These are phyloP conservation scores for Myriosclerotinia curreyana DNA, from an alignment of 2,329 filamentous ascomycete species.

Conservation along the genomic window DNA sequence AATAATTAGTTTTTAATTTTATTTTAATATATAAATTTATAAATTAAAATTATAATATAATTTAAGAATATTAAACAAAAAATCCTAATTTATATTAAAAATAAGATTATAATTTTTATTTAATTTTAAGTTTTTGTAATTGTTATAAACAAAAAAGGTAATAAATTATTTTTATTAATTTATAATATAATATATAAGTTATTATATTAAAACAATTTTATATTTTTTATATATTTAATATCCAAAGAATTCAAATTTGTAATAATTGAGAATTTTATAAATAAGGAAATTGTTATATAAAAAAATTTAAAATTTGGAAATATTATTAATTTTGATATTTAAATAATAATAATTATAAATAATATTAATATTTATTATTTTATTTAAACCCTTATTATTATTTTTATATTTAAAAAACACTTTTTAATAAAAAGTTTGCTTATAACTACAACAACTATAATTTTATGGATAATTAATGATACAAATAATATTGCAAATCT, in stretches of 20 bases:
- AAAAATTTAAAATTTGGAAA: neutral
- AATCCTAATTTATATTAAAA: too few relatives aligned
- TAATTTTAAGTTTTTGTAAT: too few relatives aligned
- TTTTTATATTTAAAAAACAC: too few relatives aligned
- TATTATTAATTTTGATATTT: neutral
- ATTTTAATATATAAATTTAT: too few relatives aligned
- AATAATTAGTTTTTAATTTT: too few relatives aligned
- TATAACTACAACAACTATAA: too few relatives aligned
- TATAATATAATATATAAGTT: neutral
- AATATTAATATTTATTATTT: neutral
- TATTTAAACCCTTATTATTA: too few relatives aligned
- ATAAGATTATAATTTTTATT: too few relatives aligned
- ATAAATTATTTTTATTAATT: neutral
- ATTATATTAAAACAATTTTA: neutral
- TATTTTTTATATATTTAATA: neutral
- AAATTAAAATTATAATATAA: too few relatives aligned
- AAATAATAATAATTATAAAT: neutral
- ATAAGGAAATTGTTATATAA: neutral
- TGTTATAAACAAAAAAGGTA: too few relatives aligned
- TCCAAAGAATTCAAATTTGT: neutral
- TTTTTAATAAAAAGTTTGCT: too few relatives aligned
- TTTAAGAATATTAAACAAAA: too few relatives aligned
- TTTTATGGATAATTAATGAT: neutral
- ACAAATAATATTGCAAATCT: accelerated
- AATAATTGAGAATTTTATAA: neutral